A percentile compares a stretch with the other conserved stretches of the same genome.
phyloP scores from a whole-genome alignment of 805 yeast species.

The Cyberlindnera amylophila region DNA sequence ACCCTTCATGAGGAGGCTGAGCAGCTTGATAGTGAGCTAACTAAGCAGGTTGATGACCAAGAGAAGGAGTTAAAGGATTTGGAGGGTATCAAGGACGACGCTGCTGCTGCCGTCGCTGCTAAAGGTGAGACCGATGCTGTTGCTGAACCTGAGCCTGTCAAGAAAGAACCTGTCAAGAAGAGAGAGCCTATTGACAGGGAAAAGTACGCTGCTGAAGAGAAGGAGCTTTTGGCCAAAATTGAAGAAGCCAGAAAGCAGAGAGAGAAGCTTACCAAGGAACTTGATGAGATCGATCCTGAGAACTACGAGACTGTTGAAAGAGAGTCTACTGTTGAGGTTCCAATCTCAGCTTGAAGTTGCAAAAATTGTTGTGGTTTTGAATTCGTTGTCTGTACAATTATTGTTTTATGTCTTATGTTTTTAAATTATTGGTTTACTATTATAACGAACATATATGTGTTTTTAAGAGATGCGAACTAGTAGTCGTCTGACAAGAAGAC shows the following conservation, averaged over 20 bases:
- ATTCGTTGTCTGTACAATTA: neutral
- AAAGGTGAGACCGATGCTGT: constrained; percentile 3
- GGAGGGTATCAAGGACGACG: constrained; percentile 1
- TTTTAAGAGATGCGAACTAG: too few relatives aligned
- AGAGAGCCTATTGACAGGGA: constrained; percentile 9
- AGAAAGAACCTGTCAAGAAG: constrained; percentile 5
- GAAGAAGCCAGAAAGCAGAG: constrained; percentile 21
- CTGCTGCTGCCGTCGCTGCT: neutral
- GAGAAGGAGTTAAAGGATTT: constrained; percentile 15
- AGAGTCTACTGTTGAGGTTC: constrained; percentile 17
- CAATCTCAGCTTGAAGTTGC: neutral
- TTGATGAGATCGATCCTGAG: constrained; percentile 12
- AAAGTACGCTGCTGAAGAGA: neutral
- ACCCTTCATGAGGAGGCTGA: constrained; percentile 19
- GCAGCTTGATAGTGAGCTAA: constrained; percentile 9
- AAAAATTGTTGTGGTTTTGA: neutral
- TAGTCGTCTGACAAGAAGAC: too few relatives aligned
- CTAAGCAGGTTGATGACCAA: constrained; percentile 12
- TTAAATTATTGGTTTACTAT: too few relatives aligned
- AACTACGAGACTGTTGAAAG: constrained; percentile 19
- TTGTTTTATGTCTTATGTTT: neutral
- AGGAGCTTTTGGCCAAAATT: constrained; percentile 11
- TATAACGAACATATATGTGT: too few relatives aligned
- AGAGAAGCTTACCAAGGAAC: constrained; percentile 17
- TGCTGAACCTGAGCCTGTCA: constrained; percentile 4